Percentiles rank a stretch among this genome's conserved stretches.
Evolutionary conservation across 2,329 filamentous ascomycete species (phyloP).

Genomic region (Uncinocarpus reesii): DNA sequence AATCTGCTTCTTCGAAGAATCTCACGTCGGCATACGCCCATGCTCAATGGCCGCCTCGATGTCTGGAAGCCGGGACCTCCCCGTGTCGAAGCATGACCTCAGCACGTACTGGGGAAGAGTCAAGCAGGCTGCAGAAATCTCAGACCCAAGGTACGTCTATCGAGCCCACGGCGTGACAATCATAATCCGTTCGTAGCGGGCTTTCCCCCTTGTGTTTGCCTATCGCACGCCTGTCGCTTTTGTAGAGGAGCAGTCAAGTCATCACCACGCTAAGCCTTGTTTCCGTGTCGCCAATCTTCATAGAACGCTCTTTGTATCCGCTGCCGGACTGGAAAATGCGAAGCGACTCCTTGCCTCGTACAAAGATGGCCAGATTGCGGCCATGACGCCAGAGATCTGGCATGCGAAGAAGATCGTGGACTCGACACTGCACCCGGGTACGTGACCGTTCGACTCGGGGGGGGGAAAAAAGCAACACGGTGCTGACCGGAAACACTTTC

Average conservation of each 20-base stretch:
- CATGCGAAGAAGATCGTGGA: conserved; percentile 94
- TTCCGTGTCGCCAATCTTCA: not conserved
- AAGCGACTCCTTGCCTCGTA: conserved; percentile 73
- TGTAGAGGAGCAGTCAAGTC: not conserved
- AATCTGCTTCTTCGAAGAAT: no score
- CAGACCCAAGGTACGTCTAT: conserved; percentile 79
- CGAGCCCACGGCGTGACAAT: no score
- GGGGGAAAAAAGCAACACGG: not conserved
- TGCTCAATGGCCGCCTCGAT: conserved; percentile 50
- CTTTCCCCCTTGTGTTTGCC: no score
- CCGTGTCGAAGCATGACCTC: conserved; percentile 84
- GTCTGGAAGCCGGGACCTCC: conserved; percentile 65
- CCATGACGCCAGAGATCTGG: conserved; percentile 90
- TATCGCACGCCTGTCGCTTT: not conserved
- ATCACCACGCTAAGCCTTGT: not conserved
- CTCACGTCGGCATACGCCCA: no score
- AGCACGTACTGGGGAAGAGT: conserved; percentile 92
- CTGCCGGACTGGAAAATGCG: conserved; percentile 68
- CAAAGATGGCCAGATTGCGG: conserved; percentile 64
- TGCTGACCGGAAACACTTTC: not conserved
- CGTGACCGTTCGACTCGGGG: not conserved
- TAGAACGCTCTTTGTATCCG: conserved; percentile 78
- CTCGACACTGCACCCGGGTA: conserved; percentile 90
- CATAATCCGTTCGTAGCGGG: no score
- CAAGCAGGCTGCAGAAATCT: conserved; percentile 74